A percentile compares a stretch with the other conserved stretches of the same genome.
These are phyloP conservation scores for Salix udensis DNA, from an alignment of 345 rosid species.

Conservation along the genomic window DNA sequence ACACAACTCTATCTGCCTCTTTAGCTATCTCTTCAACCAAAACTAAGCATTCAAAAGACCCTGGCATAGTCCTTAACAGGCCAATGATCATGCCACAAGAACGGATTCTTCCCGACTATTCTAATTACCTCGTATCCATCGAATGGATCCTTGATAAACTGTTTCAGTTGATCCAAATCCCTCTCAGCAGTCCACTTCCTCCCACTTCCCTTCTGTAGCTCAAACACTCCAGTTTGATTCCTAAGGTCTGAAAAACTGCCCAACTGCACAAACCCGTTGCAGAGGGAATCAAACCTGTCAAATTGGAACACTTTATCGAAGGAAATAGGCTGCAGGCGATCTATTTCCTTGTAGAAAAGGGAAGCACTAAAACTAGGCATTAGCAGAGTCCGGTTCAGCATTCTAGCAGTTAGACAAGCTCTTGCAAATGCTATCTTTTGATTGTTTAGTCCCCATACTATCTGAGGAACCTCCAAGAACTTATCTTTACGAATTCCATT, in stretches of 20 bases:
- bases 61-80: constrained; percentile 82
- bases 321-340: constrained; percentile 68
- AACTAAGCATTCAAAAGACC: constrained; percentile 79
- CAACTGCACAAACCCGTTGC: constrained; percentile 66
- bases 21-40: constrained; percentile 63
- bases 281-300: constrained; percentile 64
- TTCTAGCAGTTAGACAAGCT: constrained; percentile 82
- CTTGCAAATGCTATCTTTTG: constrained; percentile 97
- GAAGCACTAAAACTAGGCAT: constrained; percentile 96
- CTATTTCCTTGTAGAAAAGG: constrained; percentile 83
- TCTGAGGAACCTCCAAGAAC: constrained; percentile 88
- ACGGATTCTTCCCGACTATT: constrained; percentile 76
- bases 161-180: constrained; percentile 69
- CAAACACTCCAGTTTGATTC: constrained; percentile 40
- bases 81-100: constrained; percentile 99
- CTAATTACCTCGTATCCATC: constrained; percentile 67
- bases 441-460: constrained; percentile 95
- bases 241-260: constrained; percentile 53
- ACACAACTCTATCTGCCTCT: constrained; percentile 77
- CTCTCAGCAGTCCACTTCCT: constrained; percentile 83
- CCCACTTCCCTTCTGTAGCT: constrained; percentile 88
- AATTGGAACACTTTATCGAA: constrained; percentile 77
- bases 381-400: constrained; percentile 79
- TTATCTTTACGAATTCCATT: constrained; percentile 50
- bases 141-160: constrained; percentile 29